Base-by-base conservation (phyloP, 495 filamentous ascomycete species). In the Hypoxylon perforatum region DNA sequence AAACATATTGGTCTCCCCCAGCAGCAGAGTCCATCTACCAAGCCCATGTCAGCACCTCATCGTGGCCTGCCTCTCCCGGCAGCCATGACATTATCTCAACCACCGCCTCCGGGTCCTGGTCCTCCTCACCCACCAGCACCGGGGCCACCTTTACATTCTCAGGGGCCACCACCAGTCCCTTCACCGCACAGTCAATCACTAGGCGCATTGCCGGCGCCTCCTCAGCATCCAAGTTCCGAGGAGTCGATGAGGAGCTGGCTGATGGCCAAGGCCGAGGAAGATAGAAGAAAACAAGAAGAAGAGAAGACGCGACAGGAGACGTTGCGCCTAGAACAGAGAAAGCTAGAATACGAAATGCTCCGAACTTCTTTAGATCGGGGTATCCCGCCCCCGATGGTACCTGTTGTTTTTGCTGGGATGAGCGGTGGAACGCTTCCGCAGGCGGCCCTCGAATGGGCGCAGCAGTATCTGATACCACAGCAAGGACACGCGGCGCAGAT, bases 361-460 rank as follows among this genome's bases (percentile, higher is more conserved):
- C 82, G 86, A 61, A 91, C 95, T 56, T 92, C 93, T 30, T 75
- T 96, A 61, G 81, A 85, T 59, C 88, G 90, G 22, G 93, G 93
- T 18, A 86, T 99, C 36, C 93, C 95, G 17, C 92, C 93, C 36
- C 82, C 91, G 39, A 86, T 97, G 83, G 85, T 97, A 36, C 95
- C 95, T 15, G 84, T 96, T 65, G 90, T 99, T 50, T 97, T 97
- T 74, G 90, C 91, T 11, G 92, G 91, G 38, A 90, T 96, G 76
- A 88, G 88, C 49, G 87, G 89, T 28, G 89, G 87, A 57, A 73
- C 87, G 8, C 80, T 83, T 30, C 70, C 80, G 15, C 81, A 83
- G 46, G 77, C 73, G 11, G 80, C 87, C 17, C 81, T 90, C 47
- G 93, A 97, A 69, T 89, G 87, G 87, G 80, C 89, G 42, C 91